phyloP scores from a whole-genome alignment of 23 red algal genomes.

The Gracilariopsis chorda region DNA sequence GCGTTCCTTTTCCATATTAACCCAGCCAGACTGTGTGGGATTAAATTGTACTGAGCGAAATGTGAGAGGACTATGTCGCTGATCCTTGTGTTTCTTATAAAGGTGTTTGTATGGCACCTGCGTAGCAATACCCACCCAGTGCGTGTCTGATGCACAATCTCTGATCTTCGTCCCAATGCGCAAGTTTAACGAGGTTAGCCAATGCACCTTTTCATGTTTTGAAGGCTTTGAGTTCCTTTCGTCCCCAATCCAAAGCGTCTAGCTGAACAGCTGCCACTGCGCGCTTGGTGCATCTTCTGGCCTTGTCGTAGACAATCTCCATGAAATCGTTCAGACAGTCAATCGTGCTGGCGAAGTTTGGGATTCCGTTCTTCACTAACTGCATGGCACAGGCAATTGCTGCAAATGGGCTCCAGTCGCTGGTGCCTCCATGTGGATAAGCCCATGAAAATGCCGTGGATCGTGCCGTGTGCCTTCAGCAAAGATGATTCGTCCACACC shows the following conservation, averaged over 20 bases:
- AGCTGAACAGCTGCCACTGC: background rate
- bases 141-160: too few relatives aligned
- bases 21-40: background rate
- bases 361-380: background rate
- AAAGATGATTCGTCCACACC: constrained; percentile 20
- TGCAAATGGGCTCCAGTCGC: constrained; percentile 14
- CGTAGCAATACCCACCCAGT: too few relatives aligned
- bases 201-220: background rate
- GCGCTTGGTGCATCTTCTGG: background rate
- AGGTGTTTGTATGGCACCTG: too few relatives aligned
- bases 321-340: background rate
- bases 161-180: too few relatives aligned
- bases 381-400: constrained; percentile 7
- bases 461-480: background rate
- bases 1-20: background rate
- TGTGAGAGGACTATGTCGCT: background rate
- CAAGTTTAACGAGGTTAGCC: too few relatives aligned
- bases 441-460: background rate
- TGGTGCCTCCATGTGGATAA: constrained; percentile 13
- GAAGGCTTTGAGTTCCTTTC: background rate
- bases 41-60: background rate
- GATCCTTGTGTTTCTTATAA: background rate
- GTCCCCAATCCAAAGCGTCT: background rate
- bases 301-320: background rate
- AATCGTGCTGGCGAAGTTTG: background rate